Base-by-base conservation (phyloP, 352 stramenopile species). In the Thraustochytrium striatum region DNA sequence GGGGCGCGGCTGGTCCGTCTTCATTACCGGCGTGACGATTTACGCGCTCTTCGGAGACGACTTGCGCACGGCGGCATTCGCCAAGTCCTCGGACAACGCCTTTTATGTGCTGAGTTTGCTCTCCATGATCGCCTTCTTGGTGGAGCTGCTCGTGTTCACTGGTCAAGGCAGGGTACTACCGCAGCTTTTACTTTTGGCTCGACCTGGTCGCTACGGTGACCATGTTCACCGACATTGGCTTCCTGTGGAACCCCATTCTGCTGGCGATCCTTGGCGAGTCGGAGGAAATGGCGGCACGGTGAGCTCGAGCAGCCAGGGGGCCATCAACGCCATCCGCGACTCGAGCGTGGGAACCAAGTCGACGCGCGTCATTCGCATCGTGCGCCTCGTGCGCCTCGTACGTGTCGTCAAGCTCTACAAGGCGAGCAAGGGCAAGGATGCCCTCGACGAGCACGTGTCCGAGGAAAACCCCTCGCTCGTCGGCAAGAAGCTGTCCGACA, bases 151-250 rank as follows among this genome's bases (percentile, higher is more conserved):
- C 39, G 28, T 89, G 25, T 32, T 83, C 38, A 90, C 89, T 65
- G 75, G 85, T 79, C 50, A 91, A 91, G 78, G 86, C 88, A 2
- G 79, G 86, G 38, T 93, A 95, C 80, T 68, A 93, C 70, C 79
- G 84, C 16, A 87, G 85, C 79, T 98, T 98, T 78, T 97, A 97
- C 86, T 98, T 98, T 81, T 98, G 94, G 84, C 83, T 98, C 61
- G 94, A 98, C 82, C 82, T 96, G 38, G 88, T 98, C 39, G 95
- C 94, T 39, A 97, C 92, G 19, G 59, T 96, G 21, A 96, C 92
- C 5, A 88, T 98, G 35, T 88, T 95, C n/a, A 88, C 92, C 0
- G 93, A 98, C 41, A 85, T 86, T 30, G 41, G 61, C 16, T 86
- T 62, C 33, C 73, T 86, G 36, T 82, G 69, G 79, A 58, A 83